Base-by-base conservation (phyloP, 768 basidiomycete species). In the Psilocybe subaeruginosa region DNA sequence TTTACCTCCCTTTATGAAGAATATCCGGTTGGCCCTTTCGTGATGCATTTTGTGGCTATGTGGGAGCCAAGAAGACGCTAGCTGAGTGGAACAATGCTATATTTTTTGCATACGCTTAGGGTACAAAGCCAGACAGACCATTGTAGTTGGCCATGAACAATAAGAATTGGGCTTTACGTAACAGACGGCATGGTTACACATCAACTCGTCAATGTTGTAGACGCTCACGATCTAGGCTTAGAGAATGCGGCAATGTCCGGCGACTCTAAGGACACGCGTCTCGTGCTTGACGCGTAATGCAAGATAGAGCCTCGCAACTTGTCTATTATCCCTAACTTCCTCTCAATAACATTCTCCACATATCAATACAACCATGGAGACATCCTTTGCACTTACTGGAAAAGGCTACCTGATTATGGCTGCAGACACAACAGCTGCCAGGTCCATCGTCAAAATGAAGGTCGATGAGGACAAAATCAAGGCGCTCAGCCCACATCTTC, bases 401-500 rank as follows among this genome's bases (percentile, higher is more conserved):
- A 97, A 97, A 73, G 96, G 89, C 69, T 99, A 94, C 77, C 90
- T 94, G 58, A 85, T 99, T 64, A 78, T 99, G 68, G 95, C 96
- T 2, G 88, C 95, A 8, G 97, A 99, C 76, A 94, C 90, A 7
- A 92, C 89, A 12, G 87, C 95, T 7, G 87, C 90, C 3, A 85
- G 93, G 67, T 97, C 95, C 33, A 93, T 99, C 76, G 89, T 99
- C 72, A 97, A 95, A 79, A 97, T 99, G 95, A 97, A 99, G 80
- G 73, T 83, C 39, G 95, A 97, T 76, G 92, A 93, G 78, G 96
- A 99, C 82, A 98, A 99, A 80, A 93, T 97, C 81, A 95, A 95
- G 76, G 82, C 85, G 23, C 83, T 99, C 46, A 89, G 93, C 63
- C 89, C 95, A 27, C 93, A 97, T 74, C 80, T 99, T 35, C 84